Base-by-base conservation (phyloP, 129 eudicot genomes). In the Mikania micrantha region DNA sequence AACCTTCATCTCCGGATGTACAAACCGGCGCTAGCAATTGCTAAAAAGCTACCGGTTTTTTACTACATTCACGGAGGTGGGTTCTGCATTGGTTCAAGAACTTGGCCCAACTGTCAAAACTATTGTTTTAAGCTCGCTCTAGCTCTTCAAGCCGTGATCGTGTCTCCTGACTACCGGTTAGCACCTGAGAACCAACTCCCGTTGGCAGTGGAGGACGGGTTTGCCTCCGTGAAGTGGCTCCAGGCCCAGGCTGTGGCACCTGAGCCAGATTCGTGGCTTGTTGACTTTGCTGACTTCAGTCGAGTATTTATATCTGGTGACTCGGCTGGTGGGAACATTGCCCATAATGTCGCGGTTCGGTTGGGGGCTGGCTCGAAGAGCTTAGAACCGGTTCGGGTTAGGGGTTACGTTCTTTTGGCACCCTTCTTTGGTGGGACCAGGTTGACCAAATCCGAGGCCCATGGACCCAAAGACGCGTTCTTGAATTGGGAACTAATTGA, bases 61-160 rank as follows among this genome's bases (percentile, higher is more conserved):
- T 90, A 81, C 83, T 90, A 86, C 70, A 77, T 90, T 16, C 95
- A 84, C 52, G 96, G 96, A 15, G 96, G 96, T 3, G 96, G 96
- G 24, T 90, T 86, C 34, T 90, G 96, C 78, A 86, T 90, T 41
- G 95, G 96, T 44, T 86, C 94, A 0, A 60, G 96, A 34, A 80
- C 94, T 4, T 90, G 95, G 96, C 96, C 96, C 0, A 86, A 90
- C 29, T 86, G 88, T 70, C 96, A 90, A 28, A 90, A 86, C 80
- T 86, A 84, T 35, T 90, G 96, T 36, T 78, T 86, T 57, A 66
- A 76, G 83, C 79, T 90, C 47, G 95, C 96, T 17, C 27, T 57
- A 4, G 82, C 74, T 80, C 81, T 90, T 0, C 88, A 73, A 50
- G 95, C 90, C 24, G 84, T 90, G 59, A 22, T 90, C 1, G 70